Evolutionary conservation across 345 rosid species (phyloP), one percentile per base, ranked within the genome.

Genomic region (Arabis hirsuta): DNA sequence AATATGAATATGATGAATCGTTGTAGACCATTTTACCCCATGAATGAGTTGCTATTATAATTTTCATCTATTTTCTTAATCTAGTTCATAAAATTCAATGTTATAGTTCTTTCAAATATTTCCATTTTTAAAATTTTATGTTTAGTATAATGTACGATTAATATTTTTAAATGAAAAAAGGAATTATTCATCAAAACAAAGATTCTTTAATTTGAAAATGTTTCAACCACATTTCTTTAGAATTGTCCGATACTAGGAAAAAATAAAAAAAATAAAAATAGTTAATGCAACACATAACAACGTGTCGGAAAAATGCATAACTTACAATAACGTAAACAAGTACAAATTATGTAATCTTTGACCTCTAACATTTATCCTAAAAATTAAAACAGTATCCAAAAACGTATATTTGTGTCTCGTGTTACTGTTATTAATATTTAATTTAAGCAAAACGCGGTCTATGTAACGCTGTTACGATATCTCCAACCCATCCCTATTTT

Each of bases 251-350:
- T 16, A 20, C 46, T 16, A 36, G 27, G 7, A 4, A 56, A 16
- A 55, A 55, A 7, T 14, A 7, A 5, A n/a, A n/a, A n/a, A n/a
- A n/a, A n/a, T n/a, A n/a, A n/a, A n/a, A n/a, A n/a, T n/a, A n/a
- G n/a, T 52, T 24, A 53, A 29, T 31, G 14, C 6, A 51, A 12
- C 9, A 51, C 32, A 9, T 29, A 29, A 54, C 59, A 29, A 54
- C 41, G 59, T 13, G 20, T 7, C 19, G 24, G 42, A 55, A 29
- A 55, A n/a, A 57, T 29, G 38, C 46, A 12, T 6, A 57, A 39
- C 12, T 19, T 34, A 63, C 19, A 31, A 32, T 64, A 50, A 48
- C 56, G 20, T 64, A 32, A 47, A 56, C 5, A 57, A 20, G 20
- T 20, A 32, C 16, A n/a, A 11, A 19, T 31, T 63, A 7, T 63